Conservation (phyloP, 805 yeast genomes). For the Wickerhamiella galacta region DNA sequence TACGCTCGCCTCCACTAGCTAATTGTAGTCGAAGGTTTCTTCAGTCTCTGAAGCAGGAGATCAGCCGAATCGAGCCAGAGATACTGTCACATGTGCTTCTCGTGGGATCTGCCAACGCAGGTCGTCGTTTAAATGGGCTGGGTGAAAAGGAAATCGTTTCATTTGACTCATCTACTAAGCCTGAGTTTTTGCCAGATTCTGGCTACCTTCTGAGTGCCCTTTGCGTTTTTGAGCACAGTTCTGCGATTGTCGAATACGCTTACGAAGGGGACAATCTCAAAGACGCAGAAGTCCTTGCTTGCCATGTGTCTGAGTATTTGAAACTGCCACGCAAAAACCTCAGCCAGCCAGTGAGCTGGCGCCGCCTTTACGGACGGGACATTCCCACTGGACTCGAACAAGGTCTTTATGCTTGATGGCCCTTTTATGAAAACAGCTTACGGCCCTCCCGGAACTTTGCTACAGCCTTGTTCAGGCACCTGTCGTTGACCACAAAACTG, state of each 20-base stretch:
- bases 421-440: not conserved
- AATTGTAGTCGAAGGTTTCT: conserved; percentile 37
- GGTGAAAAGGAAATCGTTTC: conserved; percentile 1
- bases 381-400: conserved; percentile 55
- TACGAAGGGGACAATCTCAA: conserved; percentile 80
- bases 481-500: too few species aligned
- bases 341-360: conserved; percentile 58
- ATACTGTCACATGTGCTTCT: conserved; percentile 37
- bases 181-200: conserved; percentile 1
- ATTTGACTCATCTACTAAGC: not conserved
- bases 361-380: conserved; percentile 65
- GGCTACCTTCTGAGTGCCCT: conserved; percentile 1
- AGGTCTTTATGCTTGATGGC: conserved; percentile 48
- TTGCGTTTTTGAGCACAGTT: not conserved
- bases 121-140: conserved; percentile 19
- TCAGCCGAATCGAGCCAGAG: too few species aligned
- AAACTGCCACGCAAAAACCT: conserved; percentile 10
- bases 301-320: conserved; percentile 20
- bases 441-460: too few species aligned
- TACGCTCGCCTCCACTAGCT: conserved; percentile 71
- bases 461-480: too few species aligned
- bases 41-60: too few species aligned
- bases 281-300: conserved; percentile 46
- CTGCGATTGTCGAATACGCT: conserved; percentile 34
- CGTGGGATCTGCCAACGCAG: conserved; percentile 61